Evolutionary conservation across 257 asterid species (phyloP).

Genomic region (Eustoma russellianum): DNA sequence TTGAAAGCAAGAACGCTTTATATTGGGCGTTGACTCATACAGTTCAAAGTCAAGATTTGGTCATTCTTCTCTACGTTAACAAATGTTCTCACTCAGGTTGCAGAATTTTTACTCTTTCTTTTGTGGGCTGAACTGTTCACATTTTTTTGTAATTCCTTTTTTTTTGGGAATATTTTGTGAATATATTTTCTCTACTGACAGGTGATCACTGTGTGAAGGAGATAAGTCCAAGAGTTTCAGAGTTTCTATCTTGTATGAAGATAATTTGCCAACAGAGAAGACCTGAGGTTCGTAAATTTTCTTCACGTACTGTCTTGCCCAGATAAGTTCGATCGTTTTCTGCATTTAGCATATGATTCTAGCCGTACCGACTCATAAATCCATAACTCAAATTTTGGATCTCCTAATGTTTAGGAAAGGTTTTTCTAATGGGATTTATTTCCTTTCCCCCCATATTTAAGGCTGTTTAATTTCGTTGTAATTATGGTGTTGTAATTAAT

Average conservation of each 20-base stretch:
- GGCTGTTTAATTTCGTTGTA: too few species aligned
- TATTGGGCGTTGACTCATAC: constrained; percentile 76
- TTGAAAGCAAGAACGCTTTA: constrained; percentile 56
- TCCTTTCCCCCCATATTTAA: too few species aligned
- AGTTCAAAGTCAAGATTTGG: constrained; percentile 48
- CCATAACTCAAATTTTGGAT: too few species aligned
- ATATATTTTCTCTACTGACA: constrained; percentile 1
- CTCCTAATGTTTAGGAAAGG: too few species aligned
- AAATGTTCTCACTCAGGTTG: constrained; percentile 55
- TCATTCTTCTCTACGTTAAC: constrained; percentile 47
- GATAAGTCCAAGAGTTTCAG: constrained; percentile 33
- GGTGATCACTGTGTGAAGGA: constrained; percentile 30
- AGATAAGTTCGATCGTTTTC: too few species aligned
- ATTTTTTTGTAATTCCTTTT: neutral
- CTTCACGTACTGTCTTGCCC: too few species aligned
- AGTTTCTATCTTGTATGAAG: constrained; percentile 46
- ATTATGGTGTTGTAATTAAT: too few species aligned
- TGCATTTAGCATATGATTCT: too few species aligned
- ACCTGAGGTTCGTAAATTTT: constrained; percentile 45
- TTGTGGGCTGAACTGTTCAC: too few species aligned
- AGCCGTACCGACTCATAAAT: too few species aligned
- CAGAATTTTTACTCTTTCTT: too few species aligned
- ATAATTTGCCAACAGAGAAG: constrained; percentile 50
- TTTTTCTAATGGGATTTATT: too few species aligned
- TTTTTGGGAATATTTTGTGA: neutral